Evolutionary conservation across 1,284 basidiomycete genomes (phyloP).

Genomic region (Mycosarcoma maydis): DNA sequence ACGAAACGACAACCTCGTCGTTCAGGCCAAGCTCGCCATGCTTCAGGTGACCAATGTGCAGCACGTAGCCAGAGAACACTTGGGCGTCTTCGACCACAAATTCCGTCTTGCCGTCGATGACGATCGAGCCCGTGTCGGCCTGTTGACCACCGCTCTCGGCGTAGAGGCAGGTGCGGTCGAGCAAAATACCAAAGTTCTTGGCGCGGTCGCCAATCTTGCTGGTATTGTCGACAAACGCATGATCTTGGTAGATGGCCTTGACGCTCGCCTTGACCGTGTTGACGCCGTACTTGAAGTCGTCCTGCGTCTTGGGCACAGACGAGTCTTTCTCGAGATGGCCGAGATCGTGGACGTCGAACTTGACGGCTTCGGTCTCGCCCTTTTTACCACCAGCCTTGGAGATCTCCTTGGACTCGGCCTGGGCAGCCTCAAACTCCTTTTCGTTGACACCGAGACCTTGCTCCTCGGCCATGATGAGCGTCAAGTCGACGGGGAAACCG

Average conservation of each 20-base stretch:
- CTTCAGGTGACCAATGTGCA: conserved; percentile 89
- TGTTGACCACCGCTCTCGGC: conserved; percentile 98
- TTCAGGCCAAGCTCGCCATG: conserved; percentile 77
- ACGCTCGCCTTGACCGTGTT: conserved; percentile 75
- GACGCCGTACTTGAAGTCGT: conserved; percentile 87
- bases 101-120: conserved; percentile 88
- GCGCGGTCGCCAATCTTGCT: conserved; percentile 69
- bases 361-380: conserved; percentile 74
- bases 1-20: conserved; percentile 77
- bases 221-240: conserved; percentile 73
- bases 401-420: conserved; percentile 86
- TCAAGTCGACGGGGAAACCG: conserved; percentile 97
- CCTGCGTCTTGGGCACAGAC: conserved; percentile 90
- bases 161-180: conserved; percentile 97
- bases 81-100: conserved; percentile 95
- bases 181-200: conserved; percentile 82
- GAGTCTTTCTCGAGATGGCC: conserved; percentile 83
- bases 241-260: conserved; percentile 86
- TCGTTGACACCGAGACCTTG: conserved; percentile 86
- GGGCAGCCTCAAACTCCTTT: conserved; percentile 87
- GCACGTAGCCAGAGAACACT: conserved; percentile 82
- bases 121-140: conserved; percentile 91
- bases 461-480: conserved; percentile 97
- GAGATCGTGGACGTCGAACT: conserved; percentile 95
- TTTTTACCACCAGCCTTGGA: conserved; percentile 83